phyloP scores from a whole-genome alignment of 345 rosid genomes.

The Eucalyptus erythrocorys region DNA sequence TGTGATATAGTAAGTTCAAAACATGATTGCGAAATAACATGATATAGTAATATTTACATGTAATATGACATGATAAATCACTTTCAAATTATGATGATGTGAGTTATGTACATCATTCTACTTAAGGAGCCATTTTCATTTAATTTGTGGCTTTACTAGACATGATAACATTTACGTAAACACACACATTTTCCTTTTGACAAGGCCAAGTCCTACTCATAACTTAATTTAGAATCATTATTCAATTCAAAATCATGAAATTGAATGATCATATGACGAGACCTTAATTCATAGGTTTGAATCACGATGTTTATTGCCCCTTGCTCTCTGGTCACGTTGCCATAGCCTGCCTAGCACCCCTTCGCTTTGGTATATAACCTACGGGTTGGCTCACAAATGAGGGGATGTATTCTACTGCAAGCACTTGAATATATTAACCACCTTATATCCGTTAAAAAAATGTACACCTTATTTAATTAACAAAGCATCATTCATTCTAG shows the following conservation, averaged over 20 bases:
- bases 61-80: background rate
- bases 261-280: background rate
- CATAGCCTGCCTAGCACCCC: background rate
- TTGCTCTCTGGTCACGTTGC: background rate
- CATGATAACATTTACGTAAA: background rate
- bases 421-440: background rate
- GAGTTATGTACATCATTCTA: background rate
- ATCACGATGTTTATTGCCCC: background rate
- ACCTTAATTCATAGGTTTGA: background rate
- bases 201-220: background rate
- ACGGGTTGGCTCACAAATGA: background rate
- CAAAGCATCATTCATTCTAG: background rate
- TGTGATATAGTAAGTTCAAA: background rate
- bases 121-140: background rate
- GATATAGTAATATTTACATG: background rate
- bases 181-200: background rate
- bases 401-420: background rate
- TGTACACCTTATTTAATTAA: background rate
- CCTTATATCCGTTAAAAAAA: background rate
- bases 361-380: background rate
- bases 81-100: background rate
- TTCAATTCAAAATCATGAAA: background rate
- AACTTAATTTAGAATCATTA: background rate
- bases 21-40: too few relatives aligned
- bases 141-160: background rate